A percentile compares a stretch with the other conserved stretches of the same genome.
Conservation (phyloP, 306 rosid species). For the Glycine soja region DNA sequence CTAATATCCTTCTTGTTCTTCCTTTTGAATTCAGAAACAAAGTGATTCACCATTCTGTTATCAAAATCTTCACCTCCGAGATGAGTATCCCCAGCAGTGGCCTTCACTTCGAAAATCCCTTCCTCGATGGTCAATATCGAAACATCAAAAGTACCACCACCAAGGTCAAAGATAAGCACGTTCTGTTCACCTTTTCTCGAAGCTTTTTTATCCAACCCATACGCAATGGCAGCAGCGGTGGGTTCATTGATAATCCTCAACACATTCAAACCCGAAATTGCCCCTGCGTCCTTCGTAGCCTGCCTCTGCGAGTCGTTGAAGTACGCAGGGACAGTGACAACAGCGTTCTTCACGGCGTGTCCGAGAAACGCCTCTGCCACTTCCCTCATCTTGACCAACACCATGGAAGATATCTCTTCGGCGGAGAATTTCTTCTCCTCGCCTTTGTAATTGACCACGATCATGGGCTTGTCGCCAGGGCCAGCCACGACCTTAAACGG, state of each 20-base stretch:
- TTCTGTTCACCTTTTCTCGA: slow-evolving; percentile 75
- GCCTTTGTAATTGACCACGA: slow-evolving; percentile 70
- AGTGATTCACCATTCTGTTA: slow-evolving; percentile 83
- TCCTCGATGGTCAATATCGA: slow-evolving; percentile 76
- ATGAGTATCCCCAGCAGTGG: slow-evolving; percentile 86
- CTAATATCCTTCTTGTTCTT: slow-evolving; percentile 81
- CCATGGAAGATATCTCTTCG: slow-evolving; percentile 86
- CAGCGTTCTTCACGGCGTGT: slow-evolving; percentile 68
- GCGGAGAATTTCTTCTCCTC: slow-evolving; percentile 72
- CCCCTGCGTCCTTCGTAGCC: slow-evolving; percentile 85
- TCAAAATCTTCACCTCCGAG: slow-evolving; percentile 91
- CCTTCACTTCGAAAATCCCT: slow-evolving; percentile 87
- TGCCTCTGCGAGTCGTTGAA: slow-evolving; percentile 91
- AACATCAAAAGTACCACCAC: slow-evolving; percentile 85
- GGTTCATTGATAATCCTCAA: slow-evolving; percentile 83
- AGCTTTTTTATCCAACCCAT: slow-evolving; percentile 79
- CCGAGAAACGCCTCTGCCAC: slow-evolving; percentile 74
- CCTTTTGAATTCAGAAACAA: slow-evolving; percentile 65
- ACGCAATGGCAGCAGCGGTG: slow-evolving; percentile 85
- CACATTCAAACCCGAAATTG: slow-evolving; percentile 70
- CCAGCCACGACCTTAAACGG: slow-evolving; percentile 79
- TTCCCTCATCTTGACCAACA: slow-evolving; percentile 73
- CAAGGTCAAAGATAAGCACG: slow-evolving; percentile 77
- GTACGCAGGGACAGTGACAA: slow-evolving; percentile 80
- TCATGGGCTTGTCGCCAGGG: slow-evolving; percentile 74